These are phyloP conservation scores for Yamadazyma oceani DNA, from an alignment of 1,139 yeast species.

Conservation along the genomic window DNA sequence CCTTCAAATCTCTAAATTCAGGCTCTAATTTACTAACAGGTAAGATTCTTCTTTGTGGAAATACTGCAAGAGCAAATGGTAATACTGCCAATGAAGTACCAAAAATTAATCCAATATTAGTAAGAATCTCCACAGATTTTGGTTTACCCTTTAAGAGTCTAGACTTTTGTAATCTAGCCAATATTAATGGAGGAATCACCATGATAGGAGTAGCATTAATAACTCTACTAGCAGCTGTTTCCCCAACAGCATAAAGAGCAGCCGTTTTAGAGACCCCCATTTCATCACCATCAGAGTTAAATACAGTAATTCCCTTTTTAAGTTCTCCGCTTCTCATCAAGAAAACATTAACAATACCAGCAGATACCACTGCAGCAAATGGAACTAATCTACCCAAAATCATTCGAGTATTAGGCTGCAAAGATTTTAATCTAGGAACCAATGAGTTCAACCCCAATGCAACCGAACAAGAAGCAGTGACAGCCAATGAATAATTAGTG, in stretches of 20 bases:
- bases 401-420: slow-evolving; percentile 67
- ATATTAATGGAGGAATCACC: slow-evolving; percentile 89
- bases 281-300: slow-evolving; percentile 60
- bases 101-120: slow-evolving; percentile 82
- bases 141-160: slow-evolving; percentile 64
- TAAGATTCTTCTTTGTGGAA: slow-evolving; percentile 82
- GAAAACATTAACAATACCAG: slow-evolving; percentile 91
- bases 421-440: slow-evolving; percentile 73
- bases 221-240: slow-evolving; percentile 92
- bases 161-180: slow-evolving; percentile 73
- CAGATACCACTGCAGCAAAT: slow-evolving; percentile 96
- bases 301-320: slow-evolving; percentile 77
- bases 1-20: slow-evolving; percentile 59
- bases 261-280: slow-evolving; percentile 85
- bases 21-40: slow-evolving; percentile 61
- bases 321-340: slow-evolving; percentile 95
- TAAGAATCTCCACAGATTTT: slow-evolving; percentile 59
- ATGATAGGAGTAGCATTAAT: slow-evolving; percentile 95
- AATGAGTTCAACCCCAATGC: slow-evolving; percentile 88
- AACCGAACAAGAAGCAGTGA: slow-evolving; percentile 90
- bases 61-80: slow-evolving; percentile 93
- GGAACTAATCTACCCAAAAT: slow-evolving; percentile 87
- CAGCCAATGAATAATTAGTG: slow-evolving; percentile 83
- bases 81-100: slow-evolving; percentile 81
- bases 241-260: slow-evolving; percentile 91